These are phyloP conservation scores for Dipteronia sinensis DNA, from an alignment of 345 rosid genomes.

Conservation along the genomic window DNA sequence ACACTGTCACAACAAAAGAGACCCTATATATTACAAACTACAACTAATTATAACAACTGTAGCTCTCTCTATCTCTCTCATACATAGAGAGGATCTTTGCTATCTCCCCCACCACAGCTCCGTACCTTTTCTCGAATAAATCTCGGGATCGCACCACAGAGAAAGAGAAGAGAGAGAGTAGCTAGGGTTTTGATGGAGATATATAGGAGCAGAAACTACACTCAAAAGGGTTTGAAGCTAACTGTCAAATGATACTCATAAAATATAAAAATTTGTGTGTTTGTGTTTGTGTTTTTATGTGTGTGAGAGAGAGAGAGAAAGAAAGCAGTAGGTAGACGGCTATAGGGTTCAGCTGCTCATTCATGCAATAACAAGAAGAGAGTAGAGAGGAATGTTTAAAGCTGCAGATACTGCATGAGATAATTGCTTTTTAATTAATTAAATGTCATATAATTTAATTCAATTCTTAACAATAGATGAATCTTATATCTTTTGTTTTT, in stretches of 20 bases:
- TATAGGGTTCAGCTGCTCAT: slow-evolving; percentile 23
- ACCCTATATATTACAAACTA: slow-evolving; percentile 3
- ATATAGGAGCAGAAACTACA: slow-evolving; percentile 31
- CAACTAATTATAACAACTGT: slow-evolving; percentile 19
- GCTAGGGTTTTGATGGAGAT: not conserved
- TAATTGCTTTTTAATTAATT: not conserved
- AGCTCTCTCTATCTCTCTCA: slow-evolving; percentile 16
- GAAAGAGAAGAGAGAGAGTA: not conserved
- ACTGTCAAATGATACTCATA: slow-evolving; percentile 21
- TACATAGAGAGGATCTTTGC: slow-evolving; percentile 37
- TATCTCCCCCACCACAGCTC: slow-evolving; percentile 31
- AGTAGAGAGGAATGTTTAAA: slow-evolving; percentile 34
- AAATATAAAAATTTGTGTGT: too few relatives aligned
- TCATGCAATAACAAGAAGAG: slow-evolving; percentile 28
- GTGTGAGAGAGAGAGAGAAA: not conserved
- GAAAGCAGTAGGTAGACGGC: slow-evolving; percentile 36
- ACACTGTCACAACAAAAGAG: slow-evolving; percentile 12
- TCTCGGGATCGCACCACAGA: slow-evolving; percentile 47
- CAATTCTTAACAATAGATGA: slow-evolving; percentile 4
- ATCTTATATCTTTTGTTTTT: too few relatives aligned
- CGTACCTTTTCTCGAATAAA: slow-evolving; percentile 48
- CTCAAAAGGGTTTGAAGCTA: slow-evolving; percentile 35
- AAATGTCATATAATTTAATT: too few relatives aligned
- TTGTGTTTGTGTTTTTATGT: not conserved
- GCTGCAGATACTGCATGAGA: slow-evolving; percentile 30